These are phyloP conservation scores for Sarocladiaceae sp. DNA, from an alignment of 2,329 filamentous ascomycete species.

Conservation along the genomic window DNA sequence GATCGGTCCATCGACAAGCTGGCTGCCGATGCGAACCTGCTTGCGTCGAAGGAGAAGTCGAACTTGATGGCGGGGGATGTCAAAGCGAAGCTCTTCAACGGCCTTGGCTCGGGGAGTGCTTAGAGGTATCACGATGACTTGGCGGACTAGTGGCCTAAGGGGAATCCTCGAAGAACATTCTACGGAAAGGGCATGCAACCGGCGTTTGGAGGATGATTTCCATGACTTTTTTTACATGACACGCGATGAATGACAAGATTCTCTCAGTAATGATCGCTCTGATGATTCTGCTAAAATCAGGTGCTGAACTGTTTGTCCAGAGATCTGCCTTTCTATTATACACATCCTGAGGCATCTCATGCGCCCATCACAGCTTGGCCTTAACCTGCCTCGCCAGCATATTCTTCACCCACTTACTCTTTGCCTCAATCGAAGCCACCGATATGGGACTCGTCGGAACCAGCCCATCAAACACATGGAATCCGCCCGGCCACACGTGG, in stretches of 20 bases:
- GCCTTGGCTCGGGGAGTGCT: slow-evolving; percentile 21
- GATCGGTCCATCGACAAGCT: slow-evolving; percentile 49
- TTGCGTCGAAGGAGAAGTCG: slow-evolving; percentile 56
- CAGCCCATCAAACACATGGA: slow-evolving; percentile 31
- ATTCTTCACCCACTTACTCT: slow-evolving; percentile 14
- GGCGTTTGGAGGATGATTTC: neutral
- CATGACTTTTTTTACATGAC: neutral
- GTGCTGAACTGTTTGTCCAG: neutral
- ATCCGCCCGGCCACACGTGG: slow-evolving; percentile 36
- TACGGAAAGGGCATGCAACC: slow-evolving; percentile 10
- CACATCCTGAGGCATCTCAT: slow-evolving; percentile 4
- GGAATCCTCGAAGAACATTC: no score
- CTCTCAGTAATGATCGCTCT: neutral
- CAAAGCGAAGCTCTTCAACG: slow-evolving; percentile 57
- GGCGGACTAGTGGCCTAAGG: neutral
- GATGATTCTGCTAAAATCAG: neutral
- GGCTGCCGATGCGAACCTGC: slow-evolving; percentile 52
- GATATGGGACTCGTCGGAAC: slow-evolving; percentile 13
- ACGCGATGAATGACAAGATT: neutral
- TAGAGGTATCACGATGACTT: neutral
- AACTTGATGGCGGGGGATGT: slow-evolving; percentile 56
- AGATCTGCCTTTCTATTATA: neutral
- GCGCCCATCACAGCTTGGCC: slow-evolving; percentile 8
- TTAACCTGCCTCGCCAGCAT: slow-evolving; percentile 6
- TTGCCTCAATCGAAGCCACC: slow-evolving; percentile 12